Evolutionary conservation across 352 stramenopile genomes (phyloP), one percentile per base, ranked within the genome.

Genomic region (Globisporangium middletonii): DNA sequence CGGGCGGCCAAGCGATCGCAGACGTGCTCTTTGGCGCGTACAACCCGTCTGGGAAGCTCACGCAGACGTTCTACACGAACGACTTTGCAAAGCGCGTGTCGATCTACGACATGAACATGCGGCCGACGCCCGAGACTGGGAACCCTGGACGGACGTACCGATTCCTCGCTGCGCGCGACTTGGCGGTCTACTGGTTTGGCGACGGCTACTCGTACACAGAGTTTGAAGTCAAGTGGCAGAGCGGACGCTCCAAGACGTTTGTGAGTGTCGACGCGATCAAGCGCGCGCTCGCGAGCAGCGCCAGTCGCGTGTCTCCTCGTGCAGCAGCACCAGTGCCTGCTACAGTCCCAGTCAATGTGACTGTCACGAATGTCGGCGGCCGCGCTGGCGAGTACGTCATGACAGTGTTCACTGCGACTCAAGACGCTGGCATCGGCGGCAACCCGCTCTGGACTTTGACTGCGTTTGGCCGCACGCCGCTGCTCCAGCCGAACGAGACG

Each of bases 81-180:
- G 67, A 74, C 4, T 90, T 81, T 28, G 62, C 73, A 16, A 59
- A 83, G 51, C 38, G 49, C 12, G 65, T 87, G 47, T 80, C 78
- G 23, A 75, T 92, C 44, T 87, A 80, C 59, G 83, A 93, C 60
- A 91, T 92, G 74, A 77, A 91, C 77, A 93, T 96, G 86, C 80
- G 86, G 4, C 87, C 87, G 19, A 79, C 65, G 0, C 65, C 69
- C 19, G 60, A 44, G 53, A 86, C 70, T 4, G 74, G 68, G 3
- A 84, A 86, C 45, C 82, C 79, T 4, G 88, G 88, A 3, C 71
- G 88, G 26, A 95, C 88, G 4, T 92, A 97, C 54, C 81, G 88
- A 16, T 97, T 96, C 51, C 92, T 84, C 68, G 75, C 55, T 15
- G 50, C 50, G 13, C 5, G 1, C n/a, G 86, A 78, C 15, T 28